These are phyloP conservation scores for Cicer chorassanicum DNA, from an alignment of 306 rosid genomes.

Conservation along the genomic window DNA sequence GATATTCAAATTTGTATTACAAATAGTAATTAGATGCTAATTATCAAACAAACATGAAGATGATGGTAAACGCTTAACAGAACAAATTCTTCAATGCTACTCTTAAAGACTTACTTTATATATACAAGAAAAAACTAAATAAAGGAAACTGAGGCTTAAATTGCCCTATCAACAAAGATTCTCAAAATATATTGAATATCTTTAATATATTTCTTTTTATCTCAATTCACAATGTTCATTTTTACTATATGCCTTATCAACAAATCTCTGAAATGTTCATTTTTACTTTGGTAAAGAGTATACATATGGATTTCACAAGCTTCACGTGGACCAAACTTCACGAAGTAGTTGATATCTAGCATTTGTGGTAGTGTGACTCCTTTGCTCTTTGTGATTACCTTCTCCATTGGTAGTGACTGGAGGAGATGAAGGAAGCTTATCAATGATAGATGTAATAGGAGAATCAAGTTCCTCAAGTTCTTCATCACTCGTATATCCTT, in stretches of 20 bases:
- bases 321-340: slow-evolving; percentile 83
- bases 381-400: slow-evolving; percentile 52
- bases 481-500: slow-evolving; percentile 93
- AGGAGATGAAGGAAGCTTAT: slow-evolving; percentile 63
- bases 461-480: slow-evolving; percentile 89
- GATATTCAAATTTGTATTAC: slow-evolving; percentile 10
- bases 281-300: slow-evolving; percentile 33
- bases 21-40: slow-evolving; percentile 21
- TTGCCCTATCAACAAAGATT: slow-evolving; percentile 29
- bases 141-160: slow-evolving; percentile 19
- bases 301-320: slow-evolving; percentile 37
- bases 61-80: slow-evolving; percentile 9
- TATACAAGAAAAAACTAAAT: slow-evolving; percentile 41
- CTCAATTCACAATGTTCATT: slow-evolving; percentile 33
- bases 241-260: too few species aligned
- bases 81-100: slow-evolving; percentile 32
- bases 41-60: slow-evolving; percentile 11
- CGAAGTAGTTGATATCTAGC: slow-evolving; percentile 86
- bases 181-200: slow-evolving; percentile 28
- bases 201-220: background rate
- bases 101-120: slow-evolving; percentile 36
- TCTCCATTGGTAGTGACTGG: slow-evolving; percentile 48
- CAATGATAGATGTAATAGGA: slow-evolving; percentile 72
- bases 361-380: slow-evolving; percentile 47
- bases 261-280: slow-evolving; percentile 17